A percentile compares a stretch with the other conserved stretches of the same genome.
phyloP scores from a whole-genome alignment of 2,329 filamentous ascomycete genomes.

The Paraconiothyrium brasiliense region DNA sequence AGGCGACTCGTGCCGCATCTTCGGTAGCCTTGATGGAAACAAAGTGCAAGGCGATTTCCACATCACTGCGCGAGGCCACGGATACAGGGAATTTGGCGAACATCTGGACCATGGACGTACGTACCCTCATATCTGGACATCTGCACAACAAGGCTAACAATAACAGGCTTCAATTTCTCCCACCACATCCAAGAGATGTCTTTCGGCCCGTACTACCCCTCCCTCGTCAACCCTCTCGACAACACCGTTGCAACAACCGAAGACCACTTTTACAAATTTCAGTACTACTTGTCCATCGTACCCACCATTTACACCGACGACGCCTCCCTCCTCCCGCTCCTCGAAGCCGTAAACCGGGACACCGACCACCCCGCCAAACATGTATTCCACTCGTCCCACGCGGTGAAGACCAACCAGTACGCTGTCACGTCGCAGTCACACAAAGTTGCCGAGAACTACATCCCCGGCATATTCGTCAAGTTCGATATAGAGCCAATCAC shows the following conservation, averaged over 20 bases:
- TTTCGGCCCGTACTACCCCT: constrained; percentile 96
- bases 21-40: constrained; percentile 88
- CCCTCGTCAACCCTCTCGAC: constrained; percentile 92
- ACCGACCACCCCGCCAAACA: constrained; percentile 48
- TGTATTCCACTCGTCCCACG: constrained; percentile 56
- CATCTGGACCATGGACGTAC: constrained; percentile 85
- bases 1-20: constrained; percentile 85
- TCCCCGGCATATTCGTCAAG: constrained; percentile 97
- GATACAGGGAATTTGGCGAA: constrained; percentile 82
- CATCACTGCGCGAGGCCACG: constrained; percentile 93
- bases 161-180: constrained; percentile 91
- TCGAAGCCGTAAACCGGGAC: constrained; percentile 47
- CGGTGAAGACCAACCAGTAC: constrained; percentile 95
- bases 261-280: constrained; percentile 92
- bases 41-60: constrained; percentile 99
- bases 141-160: constrained; percentile 18
- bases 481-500: constrained; percentile 98
- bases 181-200: constrained; percentile 96
- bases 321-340: constrained; percentile 58
- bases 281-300: constrained; percentile 96
- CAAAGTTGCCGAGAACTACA: constrained; percentile 70
- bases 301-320: constrained; percentile 84
- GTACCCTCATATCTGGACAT: constrained; percentile 34
- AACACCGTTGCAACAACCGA: constrained; percentile 79
- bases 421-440: constrained; percentile 90